Evolutionary conservation across 768 basidiomycete species (phyloP).

Genomic region (Kwoniella europaea): DNA sequence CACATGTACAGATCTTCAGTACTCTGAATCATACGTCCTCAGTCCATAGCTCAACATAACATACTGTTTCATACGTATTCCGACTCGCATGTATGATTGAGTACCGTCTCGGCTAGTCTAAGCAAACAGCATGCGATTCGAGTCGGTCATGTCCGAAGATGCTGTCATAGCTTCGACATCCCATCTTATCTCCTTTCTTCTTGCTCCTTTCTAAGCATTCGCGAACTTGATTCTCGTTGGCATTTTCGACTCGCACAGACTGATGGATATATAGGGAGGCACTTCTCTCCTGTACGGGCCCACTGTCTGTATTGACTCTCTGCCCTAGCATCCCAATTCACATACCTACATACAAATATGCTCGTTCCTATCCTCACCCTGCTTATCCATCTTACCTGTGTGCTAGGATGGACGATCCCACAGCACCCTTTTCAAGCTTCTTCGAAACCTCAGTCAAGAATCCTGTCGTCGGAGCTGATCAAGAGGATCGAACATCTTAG

Average conservation of each 20-base stretch:
- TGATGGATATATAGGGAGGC: not conserved
- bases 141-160: not conserved
- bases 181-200: not conserved
- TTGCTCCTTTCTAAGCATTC: not conserved
- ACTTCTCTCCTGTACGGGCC: not conserved
- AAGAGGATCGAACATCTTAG: slow-evolving; percentile 10
- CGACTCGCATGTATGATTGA: no score
- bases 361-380: not conserved
- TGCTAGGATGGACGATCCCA: not conserved
- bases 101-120: no score
- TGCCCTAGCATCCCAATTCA: not conserved
- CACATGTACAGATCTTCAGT: no score
- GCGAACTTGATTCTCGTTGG: not conserved
- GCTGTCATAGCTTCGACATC: not conserved
- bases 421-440: not conserved
- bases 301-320: not conserved
- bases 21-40: no score
- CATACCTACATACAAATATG: not conserved
- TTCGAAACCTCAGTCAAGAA: not conserved
- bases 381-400: not conserved
- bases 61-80: no score
- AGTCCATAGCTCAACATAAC: no score
- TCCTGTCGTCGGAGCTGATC: slow-evolving; percentile 3
- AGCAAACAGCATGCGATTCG: no score
- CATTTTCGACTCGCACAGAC: not conserved